Conservation (phyloP, 2,329 filamentous ascomycete species). For the Fusarium sororula region DNA sequence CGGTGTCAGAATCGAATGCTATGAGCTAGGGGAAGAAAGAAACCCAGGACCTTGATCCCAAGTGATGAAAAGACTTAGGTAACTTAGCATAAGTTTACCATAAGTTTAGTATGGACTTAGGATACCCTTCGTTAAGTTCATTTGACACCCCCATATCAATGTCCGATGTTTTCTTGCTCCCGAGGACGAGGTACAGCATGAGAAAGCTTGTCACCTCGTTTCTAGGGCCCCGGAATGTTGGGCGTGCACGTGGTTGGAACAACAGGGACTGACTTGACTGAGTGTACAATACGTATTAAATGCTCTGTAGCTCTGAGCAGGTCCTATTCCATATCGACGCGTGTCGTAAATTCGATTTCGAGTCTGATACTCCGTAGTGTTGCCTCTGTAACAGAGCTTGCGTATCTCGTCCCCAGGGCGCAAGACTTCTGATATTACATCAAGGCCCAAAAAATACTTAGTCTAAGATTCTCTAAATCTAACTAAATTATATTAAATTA, state of each 20-base stretch:
- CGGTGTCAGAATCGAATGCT: conserved; percentile 19
- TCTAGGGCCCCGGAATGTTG: background rate
- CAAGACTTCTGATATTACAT: no score
- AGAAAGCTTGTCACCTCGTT: background rate
- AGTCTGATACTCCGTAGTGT: background rate
- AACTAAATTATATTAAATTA: no score
- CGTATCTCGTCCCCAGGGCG: background rate
- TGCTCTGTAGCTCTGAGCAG: background rate
- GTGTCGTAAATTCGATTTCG: background rate
- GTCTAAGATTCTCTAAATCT: no score
- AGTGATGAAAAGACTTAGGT: background rate
- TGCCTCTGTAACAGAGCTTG: background rate
- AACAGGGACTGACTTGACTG: background rate
- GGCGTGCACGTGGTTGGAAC: conserved; percentile 15
- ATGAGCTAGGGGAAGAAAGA: background rate
- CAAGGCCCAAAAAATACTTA: no score
- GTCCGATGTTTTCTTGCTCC: background rate
- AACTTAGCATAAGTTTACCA: background rate
- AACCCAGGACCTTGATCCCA: background rate
- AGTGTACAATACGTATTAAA: background rate
- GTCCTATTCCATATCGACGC: background rate
- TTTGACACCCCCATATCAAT: background rate
- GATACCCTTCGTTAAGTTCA: background rate
- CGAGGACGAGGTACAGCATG: background rate
- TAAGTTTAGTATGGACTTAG: background rate